Evolutionary conservation across 306 rosid species (phyloP), one percentile per base, ranked within the genome.

Genomic region (Sechiopsis laciniata): DNA sequence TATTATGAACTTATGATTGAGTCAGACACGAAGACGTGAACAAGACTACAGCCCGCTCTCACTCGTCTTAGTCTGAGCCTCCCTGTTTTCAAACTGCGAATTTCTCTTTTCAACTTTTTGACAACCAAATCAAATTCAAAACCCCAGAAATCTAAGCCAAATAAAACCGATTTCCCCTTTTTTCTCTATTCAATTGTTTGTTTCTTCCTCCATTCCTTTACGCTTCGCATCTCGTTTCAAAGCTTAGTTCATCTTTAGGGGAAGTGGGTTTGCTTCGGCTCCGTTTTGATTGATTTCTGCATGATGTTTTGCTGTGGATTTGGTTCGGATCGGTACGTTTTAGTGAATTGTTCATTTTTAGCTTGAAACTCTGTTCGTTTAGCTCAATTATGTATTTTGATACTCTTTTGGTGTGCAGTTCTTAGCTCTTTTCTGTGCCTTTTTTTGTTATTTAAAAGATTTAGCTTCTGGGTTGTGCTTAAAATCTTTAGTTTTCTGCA

Each of bases 261-360:
- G 75, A 72, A 62, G 70, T 75, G 71, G 78, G 57, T 61, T 42
- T 80, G 75, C 53, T 80, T 74, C 71, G 81, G 76, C 73, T 53
- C 69, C 77, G 75, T 45, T 77, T 72, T 51, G 72, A 90, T 90
- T 91, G 93, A 78, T 74, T 81, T 86, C 66, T 61, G 76, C 78
- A 71, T 77, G 37, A 77, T 92, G 76, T 86, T 87, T 79, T 86
- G 90, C 46, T 90, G 94, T n/a, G 89, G 90, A 75, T 85, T 68
- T 76, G 86, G 78, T 72, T 86, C 85, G 10, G 85, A 87, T 81
- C 90, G 97, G 98, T 94, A 86, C 40, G 94, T 48, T 51, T 22
- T 14, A 55, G 77, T 63, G 6, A 7, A 64, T 66, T 75, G 2
- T 76, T 63, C 37, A 2, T 37, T 42, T 57, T 32, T 50, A 35